phyloP scores from a whole-genome alignment of 1,284 basidiomycete species.

The Ganoderma boninense region DNA sequence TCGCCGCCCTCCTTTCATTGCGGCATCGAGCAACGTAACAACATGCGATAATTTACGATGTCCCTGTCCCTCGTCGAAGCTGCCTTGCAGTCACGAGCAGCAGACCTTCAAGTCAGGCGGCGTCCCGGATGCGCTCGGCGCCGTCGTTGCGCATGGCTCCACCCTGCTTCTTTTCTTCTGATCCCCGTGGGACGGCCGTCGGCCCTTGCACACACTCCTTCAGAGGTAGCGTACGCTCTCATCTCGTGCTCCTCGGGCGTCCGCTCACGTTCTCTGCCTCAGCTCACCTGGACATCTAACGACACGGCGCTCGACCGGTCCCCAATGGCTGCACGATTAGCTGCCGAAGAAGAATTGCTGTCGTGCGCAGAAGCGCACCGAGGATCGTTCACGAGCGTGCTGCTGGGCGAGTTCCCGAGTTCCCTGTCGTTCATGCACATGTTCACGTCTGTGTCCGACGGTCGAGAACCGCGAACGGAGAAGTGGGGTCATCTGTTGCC shows the following conservation, averaged over 20 bases:
- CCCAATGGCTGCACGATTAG: neutral
- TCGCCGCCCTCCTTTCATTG: neutral
- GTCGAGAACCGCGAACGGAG: neutral
- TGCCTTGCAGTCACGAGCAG: slow-evolving; percentile 11
- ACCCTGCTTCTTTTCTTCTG: slow-evolving; percentile 19
- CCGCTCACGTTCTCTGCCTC: neutral
- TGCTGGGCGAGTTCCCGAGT: neutral
- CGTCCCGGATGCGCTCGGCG: slow-evolving; percentile 4
- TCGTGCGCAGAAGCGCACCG: slow-evolving; percentile 4
- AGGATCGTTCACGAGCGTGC: slow-evolving; percentile 6
- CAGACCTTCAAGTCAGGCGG: slow-evolving; percentile 8
- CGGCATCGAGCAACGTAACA: neutral
- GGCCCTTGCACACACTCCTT: neutral
- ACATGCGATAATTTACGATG: neutral
- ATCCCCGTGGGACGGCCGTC: slow-evolving; percentile 14
- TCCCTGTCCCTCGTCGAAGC: neutral
- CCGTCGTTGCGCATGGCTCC: slow-evolving; percentile 20
- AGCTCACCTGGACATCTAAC: neutral
- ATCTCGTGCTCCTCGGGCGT: neutral
- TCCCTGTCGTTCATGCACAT: neutral
- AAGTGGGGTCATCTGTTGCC: neutral
- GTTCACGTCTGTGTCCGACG: neutral
- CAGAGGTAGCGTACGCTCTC: neutral
- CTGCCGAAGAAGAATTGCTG: neutral
- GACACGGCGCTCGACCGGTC: neutral